phyloP scores from a whole-genome alignment of 2,329 filamentous ascomycete genomes.

The Ophiocordyceps camponoti-rufipedis region DNA sequence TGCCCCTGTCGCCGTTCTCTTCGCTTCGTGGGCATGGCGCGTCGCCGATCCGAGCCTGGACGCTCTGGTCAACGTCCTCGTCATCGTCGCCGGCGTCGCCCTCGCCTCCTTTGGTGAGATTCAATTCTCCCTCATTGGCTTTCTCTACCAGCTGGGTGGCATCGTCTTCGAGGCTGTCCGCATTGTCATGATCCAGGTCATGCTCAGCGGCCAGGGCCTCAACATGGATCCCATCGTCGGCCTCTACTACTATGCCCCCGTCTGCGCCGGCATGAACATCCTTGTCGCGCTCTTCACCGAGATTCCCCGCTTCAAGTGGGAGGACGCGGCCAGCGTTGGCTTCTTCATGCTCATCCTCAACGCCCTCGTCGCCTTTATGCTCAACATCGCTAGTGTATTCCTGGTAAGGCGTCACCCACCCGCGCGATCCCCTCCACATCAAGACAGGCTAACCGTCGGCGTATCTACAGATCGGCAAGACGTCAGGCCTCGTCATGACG shows the following conservation, averaged over 20 bases:
- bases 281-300: constrained; percentile 53
- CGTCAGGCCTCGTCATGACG: constrained; percentile 70
- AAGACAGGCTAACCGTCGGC: constrained; percentile 1
- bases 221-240: constrained; percentile 83
- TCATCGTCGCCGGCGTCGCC: constrained; percentile 33
- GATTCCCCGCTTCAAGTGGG: constrained; percentile 43
- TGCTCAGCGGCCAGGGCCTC: constrained; percentile 57
- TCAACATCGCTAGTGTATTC: constrained; percentile 77
- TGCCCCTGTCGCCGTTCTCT: constrained; percentile 46
- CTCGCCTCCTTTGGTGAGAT: constrained; percentile 45
- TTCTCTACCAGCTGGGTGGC: constrained; percentile 54
- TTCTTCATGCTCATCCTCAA: constrained; percentile 50
- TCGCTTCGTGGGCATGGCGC: constrained; percentile 43
- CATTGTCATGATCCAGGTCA: constrained; percentile 69
- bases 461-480: constrained; percentile 56
- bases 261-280: constrained; percentile 68
- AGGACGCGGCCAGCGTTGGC: constrained; percentile 47
- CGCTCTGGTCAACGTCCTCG: constrained; percentile 27
- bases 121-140: constrained; percentile 46
- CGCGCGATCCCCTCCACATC: neutral
- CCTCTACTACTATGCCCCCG: constrained; percentile 77
- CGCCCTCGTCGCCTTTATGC: constrained; percentile 58
- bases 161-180: constrained; percentile 68
- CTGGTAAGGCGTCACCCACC: constrained; percentile 37
- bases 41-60: constrained; percentile 26